Evolutionary conservation across 108 stramenopile genomes (phyloP).

Genomic region (Bacterosira constricta): DNA sequence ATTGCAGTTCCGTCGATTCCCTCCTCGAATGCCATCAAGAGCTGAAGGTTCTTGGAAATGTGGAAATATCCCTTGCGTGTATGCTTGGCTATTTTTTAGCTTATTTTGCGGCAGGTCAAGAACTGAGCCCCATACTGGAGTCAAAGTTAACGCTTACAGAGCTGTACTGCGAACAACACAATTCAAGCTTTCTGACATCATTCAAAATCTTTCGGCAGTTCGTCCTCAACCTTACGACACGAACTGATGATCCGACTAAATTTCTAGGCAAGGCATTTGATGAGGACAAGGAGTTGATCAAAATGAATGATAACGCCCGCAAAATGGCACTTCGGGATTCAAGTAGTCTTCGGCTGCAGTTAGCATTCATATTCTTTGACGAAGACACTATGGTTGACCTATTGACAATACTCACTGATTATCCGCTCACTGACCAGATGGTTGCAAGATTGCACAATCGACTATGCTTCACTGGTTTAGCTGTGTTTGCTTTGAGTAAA

Average conservation of each 20-base stretch:
- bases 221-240: slow-evolving; percentile 25
- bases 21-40: slow-evolving; percentile 14
- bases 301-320: slow-evolving; percentile 20
- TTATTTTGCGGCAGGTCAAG: slow-evolving; percentile 18
- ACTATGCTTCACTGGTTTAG: slow-evolving; percentile 28
- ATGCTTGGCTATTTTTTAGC: slow-evolving; percentile 10
- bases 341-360: slow-evolving; percentile 23
- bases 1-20: slow-evolving; percentile 15
- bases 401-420: slow-evolving; percentile 18
- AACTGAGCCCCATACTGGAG: slow-evolving; percentile 28
- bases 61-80: slow-evolving; percentile 19
- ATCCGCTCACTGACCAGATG: slow-evolving; percentile 34
- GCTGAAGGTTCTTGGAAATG: slow-evolving; percentile 9
- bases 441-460: slow-evolving; percentile 22
- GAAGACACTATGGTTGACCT: slow-evolving; percentile 24
- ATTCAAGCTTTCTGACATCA: slow-evolving; percentile 5
- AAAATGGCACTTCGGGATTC: slow-evolving; percentile 43
- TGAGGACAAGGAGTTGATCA: slow-evolving; percentile 12
- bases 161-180: not conserved
- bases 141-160: slow-evolving; percentile 26
- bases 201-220: slow-evolving; percentile 37
- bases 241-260: slow-evolving; percentile 16
- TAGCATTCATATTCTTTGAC: slow-evolving; percentile 45
- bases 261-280: slow-evolving; percentile 20
- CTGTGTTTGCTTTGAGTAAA: slow-evolving; percentile 9